Evolutionary conservation across 768 basidiomycete species (phyloP).

Genomic region (Rhizopogon sp.): DNA sequence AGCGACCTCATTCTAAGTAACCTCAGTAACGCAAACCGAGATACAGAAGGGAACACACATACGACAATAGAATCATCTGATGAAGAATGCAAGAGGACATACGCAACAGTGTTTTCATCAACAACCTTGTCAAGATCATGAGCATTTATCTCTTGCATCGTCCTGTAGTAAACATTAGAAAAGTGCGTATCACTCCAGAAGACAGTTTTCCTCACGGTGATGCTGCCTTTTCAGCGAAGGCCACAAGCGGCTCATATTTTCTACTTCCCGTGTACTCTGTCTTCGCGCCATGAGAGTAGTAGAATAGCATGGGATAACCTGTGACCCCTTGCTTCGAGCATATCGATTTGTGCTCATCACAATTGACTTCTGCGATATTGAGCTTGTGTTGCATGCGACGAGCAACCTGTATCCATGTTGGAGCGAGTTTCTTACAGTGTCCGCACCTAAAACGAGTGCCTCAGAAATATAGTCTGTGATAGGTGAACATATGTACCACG

Average conservation of each 20-base stretch:
- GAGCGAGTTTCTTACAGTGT: conserved; percentile 94
- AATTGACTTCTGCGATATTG: conserved; percentile 84
- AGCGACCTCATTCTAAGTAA: conserved; percentile 44
- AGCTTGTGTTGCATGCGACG: conserved; percentile 62
- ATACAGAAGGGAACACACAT: conserved; percentile 5
- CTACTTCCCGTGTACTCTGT: conserved; percentile 76
- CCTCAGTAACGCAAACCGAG: not conserved
- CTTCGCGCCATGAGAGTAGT: conserved; percentile 54
- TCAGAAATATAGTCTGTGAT: not conserved
- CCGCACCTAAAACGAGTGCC: conserved; percentile 55
- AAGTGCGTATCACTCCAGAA: not conserved
- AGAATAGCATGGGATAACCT: conserved; percentile 82
- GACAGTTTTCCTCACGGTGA: conserved; percentile 48
- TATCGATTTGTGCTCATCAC: conserved; percentile 65
- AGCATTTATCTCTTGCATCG: conserved; percentile 33
- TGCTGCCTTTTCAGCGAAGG: conserved; percentile 73
- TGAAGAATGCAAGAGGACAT: conserved; percentile 49
- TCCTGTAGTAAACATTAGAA: conserved; percentile 20
- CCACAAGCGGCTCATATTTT: conserved; percentile 62
- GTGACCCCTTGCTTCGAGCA: conserved; percentile 64
- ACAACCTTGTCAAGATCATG: conserved; percentile 40
- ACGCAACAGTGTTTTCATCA: conserved; percentile 46
- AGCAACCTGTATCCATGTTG: conserved; percentile 75
- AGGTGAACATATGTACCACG: conserved; percentile 51
- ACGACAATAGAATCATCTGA: conserved; percentile 29